phyloP scores from a whole-genome alignment of 2,329 filamentous ascomycete genomes.

The Colletotrichum sp. region DNA sequence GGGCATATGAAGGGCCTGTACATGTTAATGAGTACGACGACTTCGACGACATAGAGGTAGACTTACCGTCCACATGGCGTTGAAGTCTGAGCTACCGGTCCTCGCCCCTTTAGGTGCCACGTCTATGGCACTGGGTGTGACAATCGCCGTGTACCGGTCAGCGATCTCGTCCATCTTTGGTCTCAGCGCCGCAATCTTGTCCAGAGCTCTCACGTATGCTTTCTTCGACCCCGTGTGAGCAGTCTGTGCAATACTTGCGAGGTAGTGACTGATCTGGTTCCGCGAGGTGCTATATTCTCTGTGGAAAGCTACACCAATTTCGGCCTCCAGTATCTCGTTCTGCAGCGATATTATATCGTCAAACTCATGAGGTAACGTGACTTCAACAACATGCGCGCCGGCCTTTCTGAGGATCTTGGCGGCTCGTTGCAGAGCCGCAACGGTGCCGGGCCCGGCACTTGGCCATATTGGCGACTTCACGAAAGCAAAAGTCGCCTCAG shows the following conservation, averaged over 20 bases:
- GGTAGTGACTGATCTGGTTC: not conserved
- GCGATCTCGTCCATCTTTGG: constrained; percentile 60
- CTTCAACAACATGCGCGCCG: constrained; percentile 60
- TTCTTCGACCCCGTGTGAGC: not conserved
- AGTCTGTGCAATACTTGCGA: not conserved
- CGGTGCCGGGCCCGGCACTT: constrained; percentile 46
- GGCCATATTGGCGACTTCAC: constrained; percentile 57
- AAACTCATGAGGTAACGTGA: constrained; percentile 57
- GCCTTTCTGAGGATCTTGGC: constrained; percentile 40
- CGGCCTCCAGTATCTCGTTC: not conserved
- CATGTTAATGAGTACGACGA: not conserved
- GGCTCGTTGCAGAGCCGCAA: constrained; percentile 44
- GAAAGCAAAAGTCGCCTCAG: constrained; percentile 57
- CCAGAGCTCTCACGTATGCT: constrained; percentile 34
- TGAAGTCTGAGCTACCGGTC: constrained; percentile 57
- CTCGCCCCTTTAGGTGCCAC: constrained; percentile 60
- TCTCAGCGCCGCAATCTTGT: constrained; percentile 57
- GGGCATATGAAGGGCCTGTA: constrained; percentile 52
- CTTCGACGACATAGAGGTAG: not conserved
- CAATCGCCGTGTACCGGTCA: constrained; percentile 55
- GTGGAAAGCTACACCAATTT: not conserved
- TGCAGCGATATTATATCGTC: constrained; percentile 33
- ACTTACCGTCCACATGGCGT: constrained; percentile 51
- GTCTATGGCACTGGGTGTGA: constrained; percentile 63
- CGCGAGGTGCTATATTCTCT: not conserved